Conservation (phyloP, 495 filamentous ascomycete species). For the Patellaria atrata region DNA sequence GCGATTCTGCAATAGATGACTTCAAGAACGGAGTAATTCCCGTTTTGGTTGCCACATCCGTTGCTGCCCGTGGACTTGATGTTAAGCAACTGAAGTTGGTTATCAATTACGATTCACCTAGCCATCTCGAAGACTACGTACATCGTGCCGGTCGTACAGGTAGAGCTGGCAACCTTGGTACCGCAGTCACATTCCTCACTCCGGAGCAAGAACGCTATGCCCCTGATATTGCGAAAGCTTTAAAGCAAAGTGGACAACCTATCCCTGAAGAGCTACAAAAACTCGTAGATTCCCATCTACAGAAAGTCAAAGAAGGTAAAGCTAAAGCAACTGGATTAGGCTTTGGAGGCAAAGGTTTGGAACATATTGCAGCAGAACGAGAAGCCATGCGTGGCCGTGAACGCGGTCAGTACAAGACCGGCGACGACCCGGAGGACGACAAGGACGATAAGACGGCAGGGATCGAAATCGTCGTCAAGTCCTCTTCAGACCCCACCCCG, state of each 20-base stretch:
- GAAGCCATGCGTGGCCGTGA: slow-evolving; percentile 71
- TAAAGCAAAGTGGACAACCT: slow-evolving; percentile 77
- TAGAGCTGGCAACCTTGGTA: slow-evolving; percentile 86
- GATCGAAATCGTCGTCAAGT: slow-evolving; percentile 49
- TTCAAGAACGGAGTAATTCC: slow-evolving; percentile 88
- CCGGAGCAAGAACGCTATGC: slow-evolving; percentile 81
- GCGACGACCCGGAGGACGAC: slow-evolving; percentile 70
- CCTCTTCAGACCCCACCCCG: slow-evolving; percentile 43
- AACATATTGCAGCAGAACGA: slow-evolving; percentile 79
- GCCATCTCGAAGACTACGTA: slow-evolving; percentile 96
- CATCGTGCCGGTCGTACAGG: slow-evolving; percentile 92
- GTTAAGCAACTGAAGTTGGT: slow-evolving; percentile 95
- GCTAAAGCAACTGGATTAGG: slow-evolving; percentile 69
- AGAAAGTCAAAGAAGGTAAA: slow-evolving; percentile 86
- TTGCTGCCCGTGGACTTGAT: slow-evolving; percentile 88
- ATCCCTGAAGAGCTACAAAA: slow-evolving; percentile 59
- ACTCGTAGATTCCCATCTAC: slow-evolving; percentile 51
- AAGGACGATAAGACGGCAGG: slow-evolving; percentile 45
- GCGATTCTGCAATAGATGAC: slow-evolving; percentile 84
- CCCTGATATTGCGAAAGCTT: slow-evolving; percentile 77
- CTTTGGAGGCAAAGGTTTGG: slow-evolving; percentile 90
- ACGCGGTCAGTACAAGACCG: slow-evolving; percentile 77
- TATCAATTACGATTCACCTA: slow-evolving; percentile 92
- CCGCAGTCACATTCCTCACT: slow-evolving; percentile 87
- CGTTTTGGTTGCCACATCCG: slow-evolving; percentile 85